These are phyloP conservation scores for Penicillium macrosclerotiorum DNA, from an alignment of 495 filamentous ascomycete species.

Conservation along the genomic window DNA sequence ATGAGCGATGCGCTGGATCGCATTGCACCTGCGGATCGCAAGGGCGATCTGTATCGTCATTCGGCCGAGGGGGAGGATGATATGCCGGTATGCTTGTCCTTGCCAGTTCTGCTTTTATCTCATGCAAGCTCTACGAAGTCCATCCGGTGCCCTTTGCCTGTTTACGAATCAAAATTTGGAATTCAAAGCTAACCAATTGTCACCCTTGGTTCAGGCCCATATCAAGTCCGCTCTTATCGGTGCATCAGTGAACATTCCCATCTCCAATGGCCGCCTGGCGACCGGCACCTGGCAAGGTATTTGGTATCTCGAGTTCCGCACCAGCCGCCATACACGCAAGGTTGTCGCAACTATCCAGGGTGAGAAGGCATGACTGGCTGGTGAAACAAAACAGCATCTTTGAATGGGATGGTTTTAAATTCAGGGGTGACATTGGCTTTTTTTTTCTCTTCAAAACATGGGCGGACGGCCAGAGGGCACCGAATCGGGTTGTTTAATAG, in stretches of 20 bases:
- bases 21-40: constrained; percentile 74
- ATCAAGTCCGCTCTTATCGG: constrained; percentile 89
- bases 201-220: constrained; percentile 60
- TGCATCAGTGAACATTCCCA: constrained; percentile 83
- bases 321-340: constrained; percentile 67
- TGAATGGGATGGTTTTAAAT: constrained; percentile 5
- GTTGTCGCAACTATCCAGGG: constrained; percentile 95
- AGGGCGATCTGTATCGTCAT: constrained; percentile 79
- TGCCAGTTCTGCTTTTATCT: neutral
- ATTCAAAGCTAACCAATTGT: neutral
- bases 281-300: constrained; percentile 77
- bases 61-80: constrained; percentile 85
- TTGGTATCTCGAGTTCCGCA: constrained; percentile 92
- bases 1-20: constrained; percentile 94
- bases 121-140: too few relatives aligned
- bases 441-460: neutral
- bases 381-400: constrained; percentile 14
- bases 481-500: too few relatives aligned
- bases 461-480: too few relatives aligned
- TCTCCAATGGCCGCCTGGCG: constrained; percentile 76
- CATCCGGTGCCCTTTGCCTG: too few relatives aligned
- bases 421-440: neutral
- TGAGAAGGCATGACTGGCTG: constrained; percentile 63
- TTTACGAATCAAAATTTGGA: too few relatives aligned
- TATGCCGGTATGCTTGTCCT: constrained; percentile 72